Base-by-base conservation (phyloP, 2,329 filamentous ascomycete species). In the Clarireedia homoeocarpa region DNA sequence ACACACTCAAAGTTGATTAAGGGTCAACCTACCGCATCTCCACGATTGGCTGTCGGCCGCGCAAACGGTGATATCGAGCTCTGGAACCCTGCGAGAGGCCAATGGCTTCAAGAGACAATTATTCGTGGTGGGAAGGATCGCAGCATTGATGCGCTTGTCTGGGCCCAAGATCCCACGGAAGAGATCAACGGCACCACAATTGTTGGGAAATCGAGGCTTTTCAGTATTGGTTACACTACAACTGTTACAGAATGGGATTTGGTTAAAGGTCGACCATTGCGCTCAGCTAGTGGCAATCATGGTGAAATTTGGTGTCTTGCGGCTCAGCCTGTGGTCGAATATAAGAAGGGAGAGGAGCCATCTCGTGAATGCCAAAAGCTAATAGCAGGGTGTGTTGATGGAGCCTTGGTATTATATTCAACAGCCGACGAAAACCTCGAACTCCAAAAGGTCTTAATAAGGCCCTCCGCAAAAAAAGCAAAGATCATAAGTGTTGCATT, bases 221-320 rank as follows among this genome's bases (percentile, higher is more conserved):
- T 99, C 75, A 97, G 92, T 72, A 95, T 96, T 68, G 92, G 92
- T 56, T 95, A 94, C 70, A 95, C 91, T 20, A 89, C 88, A 52
- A 88, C 86, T 24, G 84, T 99, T 48, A 96, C 91, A 0, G 94
- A 99, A 72, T 99, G 94, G 94, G 88, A 97, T 73, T 76, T 99
- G 24, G 83, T 84, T 63, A 87, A 84, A 61, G 90, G 89, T 14
- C 78, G 82, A 55, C 88, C 91, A 10, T 81, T 86, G 72, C 83
- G 87, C 58, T 88, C 95, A 71, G 90, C 89, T 17, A 91, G 88
- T 66, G 94, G 92, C 47, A 95, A 95, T 71, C 90, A 95, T 71
- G 91, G 91, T 62, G 91, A 96, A 67, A 92, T 97, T 59, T 99
- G 94, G 94, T 97, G 92, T 73, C 81, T 99, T 66, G 89, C 89